Base-by-base conservation (phyloP, 495 filamentous ascomycete species). In the Daldinia grandis region DNA sequence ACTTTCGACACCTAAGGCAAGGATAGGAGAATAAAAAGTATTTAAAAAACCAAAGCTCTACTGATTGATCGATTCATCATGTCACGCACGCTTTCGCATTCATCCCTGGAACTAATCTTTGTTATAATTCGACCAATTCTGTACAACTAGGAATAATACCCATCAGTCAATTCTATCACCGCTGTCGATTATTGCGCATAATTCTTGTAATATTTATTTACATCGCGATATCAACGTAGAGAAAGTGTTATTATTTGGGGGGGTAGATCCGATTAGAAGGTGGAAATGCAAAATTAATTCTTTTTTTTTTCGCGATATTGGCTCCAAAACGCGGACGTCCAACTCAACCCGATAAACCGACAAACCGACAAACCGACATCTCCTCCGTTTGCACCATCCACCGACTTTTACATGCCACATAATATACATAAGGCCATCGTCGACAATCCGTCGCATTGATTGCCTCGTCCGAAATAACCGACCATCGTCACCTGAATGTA, bases 21-120 rank as follows among this genome's bases (percentile, higher is more conserved):
- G 68, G 62, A 62, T 58, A 42, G n/a, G 27, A 40, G 15, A 51
- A 19, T 24, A 56, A 30, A 24, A 56, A 27, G 27, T 19, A 56
- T 28, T 30, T 57, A 64, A 65, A 65, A 65, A 66, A 66, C 50
- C 62, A 35, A 66, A 71, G 61, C 56, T 68, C 38, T 28, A 58
- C 42, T 50, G 27, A 60, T 55, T 58, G 63, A 62, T 63, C 44
- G 63, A 67, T 71, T 63, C 58, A 71, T 66, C 62, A 58, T 70
- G 62, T 66, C 68, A 71, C 68, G 62, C 57, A 63, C 63, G 53
- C 63, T 72, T 68, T 67, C 68, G 68, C 69, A 69, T 69, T 73
- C 65, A 73, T 73, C 70, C 70, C 70, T 73, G 28, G 53, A 24
- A 21, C 10, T 58, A 58, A 64, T 68, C 70, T 73, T 69, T 69